A percentile compares a stretch with the other conserved stretches of the same genome.
These are phyloP conservation scores for Ascochyta pisi DNA, from an alignment of 2,329 filamentous ascomycete species.

Conservation along the genomic window DNA sequence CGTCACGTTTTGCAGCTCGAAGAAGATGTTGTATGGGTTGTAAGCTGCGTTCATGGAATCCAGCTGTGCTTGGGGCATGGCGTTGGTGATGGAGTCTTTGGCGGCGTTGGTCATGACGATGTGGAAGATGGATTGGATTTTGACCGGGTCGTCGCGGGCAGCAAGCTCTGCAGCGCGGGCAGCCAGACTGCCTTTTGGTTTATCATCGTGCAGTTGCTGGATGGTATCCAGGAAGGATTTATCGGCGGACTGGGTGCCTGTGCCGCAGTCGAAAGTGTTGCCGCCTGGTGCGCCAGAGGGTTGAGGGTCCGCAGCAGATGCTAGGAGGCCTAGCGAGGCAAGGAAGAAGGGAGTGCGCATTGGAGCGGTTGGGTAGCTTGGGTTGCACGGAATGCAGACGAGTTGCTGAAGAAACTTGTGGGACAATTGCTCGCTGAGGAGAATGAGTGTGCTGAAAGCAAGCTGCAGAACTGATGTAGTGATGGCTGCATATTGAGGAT, in stretches of 20 bases:
- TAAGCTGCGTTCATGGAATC: conserved; percentile 53
- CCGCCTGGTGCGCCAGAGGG: conserved; percentile 22
- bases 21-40: conserved; percentile 59
- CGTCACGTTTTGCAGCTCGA: conserved; percentile 57
- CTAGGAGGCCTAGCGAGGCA: conserved; percentile 40
- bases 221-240: conserved; percentile 50
- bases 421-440: conserved; percentile 15
- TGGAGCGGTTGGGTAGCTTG: conserved; percentile 18
- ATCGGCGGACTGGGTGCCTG: conserved; percentile 45
- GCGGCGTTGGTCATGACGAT: conserved; percentile 49
- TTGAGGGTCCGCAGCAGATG: conserved; percentile 23
- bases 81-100: conserved; percentile 49
- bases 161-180: conserved; percentile 35
- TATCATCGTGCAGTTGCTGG: conserved; percentile 40
- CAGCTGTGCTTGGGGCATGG: conserved; percentile 51
- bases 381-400: conserved; percentile 29
- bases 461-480: conserved; percentile 12
- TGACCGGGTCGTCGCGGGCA: conserved; percentile 41
- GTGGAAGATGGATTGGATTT: conserved; percentile 55
- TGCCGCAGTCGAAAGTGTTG: conserved; percentile 54
- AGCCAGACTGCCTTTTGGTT: conserved; percentile 32
- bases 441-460: conserved; percentile 23
- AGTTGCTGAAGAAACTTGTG: conserved; percentile 18
- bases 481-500: conserved; percentile 21
- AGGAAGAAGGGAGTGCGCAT: conserved; percentile 42